Conservation (phyloP, 176 grass and related monocot genomes). For the Oryza rufipogon region DNA sequence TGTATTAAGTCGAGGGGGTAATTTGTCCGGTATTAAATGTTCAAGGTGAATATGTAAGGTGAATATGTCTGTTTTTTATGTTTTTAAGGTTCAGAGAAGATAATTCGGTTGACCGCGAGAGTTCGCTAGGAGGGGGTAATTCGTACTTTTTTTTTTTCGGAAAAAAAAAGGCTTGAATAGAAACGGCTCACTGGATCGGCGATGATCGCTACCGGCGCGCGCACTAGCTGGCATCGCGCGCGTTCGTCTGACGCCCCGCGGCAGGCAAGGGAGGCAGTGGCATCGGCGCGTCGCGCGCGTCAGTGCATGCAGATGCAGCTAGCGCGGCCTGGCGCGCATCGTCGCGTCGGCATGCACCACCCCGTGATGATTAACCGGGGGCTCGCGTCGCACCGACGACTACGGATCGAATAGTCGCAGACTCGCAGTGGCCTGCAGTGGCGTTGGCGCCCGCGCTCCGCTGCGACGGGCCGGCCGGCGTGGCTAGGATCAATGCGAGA, state of each 20-base stretch:
- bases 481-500: not conserved
- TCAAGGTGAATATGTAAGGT: no score
- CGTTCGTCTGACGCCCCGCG: not conserved
- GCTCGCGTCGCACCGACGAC: not conserved
- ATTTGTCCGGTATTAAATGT: no score
- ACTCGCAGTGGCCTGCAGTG: no score
- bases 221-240: not conserved
- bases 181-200: not conserved
- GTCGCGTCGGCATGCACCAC: slow-evolving; percentile 33
- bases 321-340: not conserved
- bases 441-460: no score
- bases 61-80: no score
- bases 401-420: no score
- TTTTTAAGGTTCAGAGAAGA: no score
- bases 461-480: not conserved
- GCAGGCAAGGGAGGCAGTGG: not conserved
- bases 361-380: slow-evolving; percentile 43
- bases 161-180: no score
- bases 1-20: no score
- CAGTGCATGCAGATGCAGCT: not conserved
- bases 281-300: slow-evolving; percentile 9
- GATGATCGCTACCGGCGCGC: slow-evolving; percentile 32
- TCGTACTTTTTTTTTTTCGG: no score
- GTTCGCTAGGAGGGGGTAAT: no score
- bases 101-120: no score